phyloP scores from a whole-genome alignment of 1,284 basidiomycete genomes.

The Caloboletus firmus region DNA sequence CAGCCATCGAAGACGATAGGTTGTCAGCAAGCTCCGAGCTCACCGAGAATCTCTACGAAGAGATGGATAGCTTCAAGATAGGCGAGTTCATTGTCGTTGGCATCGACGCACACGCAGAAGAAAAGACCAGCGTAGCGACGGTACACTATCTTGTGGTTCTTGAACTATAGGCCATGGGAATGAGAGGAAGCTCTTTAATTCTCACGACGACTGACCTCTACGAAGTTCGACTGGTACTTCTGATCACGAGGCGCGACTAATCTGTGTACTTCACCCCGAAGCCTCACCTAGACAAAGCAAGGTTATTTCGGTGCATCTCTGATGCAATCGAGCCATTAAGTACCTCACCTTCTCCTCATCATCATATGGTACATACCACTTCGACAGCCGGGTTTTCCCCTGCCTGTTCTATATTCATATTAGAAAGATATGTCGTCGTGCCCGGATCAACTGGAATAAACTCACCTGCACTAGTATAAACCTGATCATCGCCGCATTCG shows the following conservation, averaged over 20 bases:
- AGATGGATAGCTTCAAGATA: conserved; percentile 97
- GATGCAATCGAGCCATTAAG: not conserved
- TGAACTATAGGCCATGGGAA: conserved; percentile 61
- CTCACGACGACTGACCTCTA: conserved; percentile 70
- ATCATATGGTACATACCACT: conserved; percentile 96
- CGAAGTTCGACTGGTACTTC: conserved; percentile 99
- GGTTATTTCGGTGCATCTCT: conserved; percentile 3
- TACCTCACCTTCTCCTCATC: conserved; percentile 87
- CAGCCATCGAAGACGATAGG: not conserved
- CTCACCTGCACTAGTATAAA: conserved; percentile 31
- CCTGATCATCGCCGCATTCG: conserved; percentile 28
- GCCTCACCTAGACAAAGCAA: conserved; percentile 60
- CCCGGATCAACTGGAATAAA: not conserved
- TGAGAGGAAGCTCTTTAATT: not conserved
- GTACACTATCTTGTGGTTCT: conserved; percentile 94
- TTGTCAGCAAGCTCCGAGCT: conserved; percentile 29
- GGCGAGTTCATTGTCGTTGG: conserved; percentile 96
- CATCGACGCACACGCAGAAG: conserved; percentile 97
- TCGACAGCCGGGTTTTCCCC: conserved; percentile 94
- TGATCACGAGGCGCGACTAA: conserved; percentile 96
- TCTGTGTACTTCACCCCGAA: conserved; percentile 94
- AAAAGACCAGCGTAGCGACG: conserved; percentile 96
- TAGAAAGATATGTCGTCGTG: not conserved
- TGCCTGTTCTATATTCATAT: conserved; percentile 77
- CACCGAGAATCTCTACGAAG: conserved; percentile 97